Percentiles rank a stretch among this genome's conserved stretches.
Conservation (phyloP, 192 early-diverging fungal genomes). For the Rhizoclosmatium sp. region DNA sequence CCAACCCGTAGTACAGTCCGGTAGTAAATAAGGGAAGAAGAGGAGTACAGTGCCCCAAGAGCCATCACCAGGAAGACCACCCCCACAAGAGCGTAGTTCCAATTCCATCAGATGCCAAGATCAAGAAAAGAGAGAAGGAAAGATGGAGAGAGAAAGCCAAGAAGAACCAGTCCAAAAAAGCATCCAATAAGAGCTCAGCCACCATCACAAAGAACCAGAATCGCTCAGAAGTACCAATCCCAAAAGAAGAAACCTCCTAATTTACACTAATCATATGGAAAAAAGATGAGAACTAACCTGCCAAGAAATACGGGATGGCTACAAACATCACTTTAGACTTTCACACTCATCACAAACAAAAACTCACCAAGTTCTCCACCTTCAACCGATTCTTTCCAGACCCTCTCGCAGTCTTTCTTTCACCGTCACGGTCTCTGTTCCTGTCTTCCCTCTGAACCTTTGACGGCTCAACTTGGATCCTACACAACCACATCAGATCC, state of each 20-base stretch:
- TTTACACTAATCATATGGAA: neutral
- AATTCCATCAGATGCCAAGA: neutral
- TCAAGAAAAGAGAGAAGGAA: neutral
- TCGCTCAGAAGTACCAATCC: neutral
- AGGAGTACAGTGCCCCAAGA: too few relatives aligned
- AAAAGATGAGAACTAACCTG: slow-evolving; percentile 42
- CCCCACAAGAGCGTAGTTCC: too few relatives aligned
- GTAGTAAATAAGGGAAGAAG: neutral
- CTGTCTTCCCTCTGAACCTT: slow-evolving; percentile 51
- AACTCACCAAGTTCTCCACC: slow-evolving; percentile 22
- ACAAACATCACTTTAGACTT: neutral
- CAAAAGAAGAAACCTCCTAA: neutral
- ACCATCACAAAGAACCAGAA: neutral
- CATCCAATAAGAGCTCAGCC: neutral
- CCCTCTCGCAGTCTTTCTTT: slow-evolving; percentile 21
- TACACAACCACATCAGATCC: slow-evolving; percentile 19
- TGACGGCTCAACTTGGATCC: slow-evolving; percentile 83
- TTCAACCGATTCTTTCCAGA: slow-evolving; percentile 29
- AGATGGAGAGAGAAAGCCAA: neutral
- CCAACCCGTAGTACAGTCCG: neutral
- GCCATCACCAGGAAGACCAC: too few relatives aligned
- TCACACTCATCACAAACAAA: neutral
- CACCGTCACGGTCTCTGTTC: slow-evolving; percentile 35
- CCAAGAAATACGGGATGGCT: slow-evolving; percentile 42
- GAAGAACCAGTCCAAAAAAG: neutral